phyloP scores from a whole-genome alignment of 2,329 filamentous ascomycete species.

The Diplodia mutila region DNA sequence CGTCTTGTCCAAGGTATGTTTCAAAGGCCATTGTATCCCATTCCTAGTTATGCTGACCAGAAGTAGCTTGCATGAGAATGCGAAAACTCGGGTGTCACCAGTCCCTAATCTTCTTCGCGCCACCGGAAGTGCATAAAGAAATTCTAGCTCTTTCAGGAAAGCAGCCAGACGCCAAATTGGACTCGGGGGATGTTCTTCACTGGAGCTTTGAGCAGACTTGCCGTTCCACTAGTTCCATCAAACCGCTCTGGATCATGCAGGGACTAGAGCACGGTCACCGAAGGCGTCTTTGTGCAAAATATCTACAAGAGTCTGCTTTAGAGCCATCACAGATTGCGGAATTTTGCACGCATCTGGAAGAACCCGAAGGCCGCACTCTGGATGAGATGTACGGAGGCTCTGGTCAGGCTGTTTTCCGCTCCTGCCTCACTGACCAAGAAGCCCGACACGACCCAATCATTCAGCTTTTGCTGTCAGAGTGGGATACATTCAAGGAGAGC shows the following conservation, averaged over 20 bases:
- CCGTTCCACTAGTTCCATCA: not conserved
- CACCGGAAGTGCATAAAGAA: slow-evolving; percentile 54
- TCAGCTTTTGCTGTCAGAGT: not conserved
- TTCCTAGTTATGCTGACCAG: not conserved
- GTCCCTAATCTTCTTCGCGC: slow-evolving; percentile 56
- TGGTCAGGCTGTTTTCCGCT: slow-evolving; percentile 26
- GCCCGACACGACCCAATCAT: not conserved
- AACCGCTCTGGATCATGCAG: slow-evolving; percentile 6
- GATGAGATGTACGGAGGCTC: slow-evolving; percentile 56
- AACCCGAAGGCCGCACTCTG: slow-evolving; percentile 59
- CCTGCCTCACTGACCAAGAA: not conserved
- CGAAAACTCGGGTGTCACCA: slow-evolving; percentile 9
- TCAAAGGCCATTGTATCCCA: rapidly evolving
- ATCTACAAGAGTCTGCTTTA: not conserved
- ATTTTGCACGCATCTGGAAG: slow-evolving; percentile 29
- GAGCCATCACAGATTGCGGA: not conserved
- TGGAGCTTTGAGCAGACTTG: slow-evolving; percentile 12
- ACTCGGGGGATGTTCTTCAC: not conserved
- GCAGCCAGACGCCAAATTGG: not conserved
- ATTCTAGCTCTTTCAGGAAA: slow-evolving; percentile 41
- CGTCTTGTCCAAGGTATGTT: slow-evolving; percentile 65
- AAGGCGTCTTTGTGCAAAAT: not conserved
- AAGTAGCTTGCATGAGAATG: slow-evolving; percentile 15
- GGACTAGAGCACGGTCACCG: slow-evolving; percentile 1
- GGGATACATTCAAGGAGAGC: not conserved